Percentiles rank a stretch among this genome's conserved stretches.
Evolutionary conservation across 176 grass and related monocot genomes (phyloP).

Genomic region (maize (Zea mays)): Zm-B73-REFERENCE-NAM-5.0 NC_050096.1:24894501-24895000

Average conservation of each 20-base stretch:
- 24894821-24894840: neutral
- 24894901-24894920: neutral
- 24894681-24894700: neutral
- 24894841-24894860: conserved; percentile 35
- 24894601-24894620: neutral
- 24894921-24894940: neutral
- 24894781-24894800: neutral
- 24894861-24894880: conserved; percentile 63
- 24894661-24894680: neutral
- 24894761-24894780: neutral
- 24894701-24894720: conserved; percentile 12
- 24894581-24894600: neutral
- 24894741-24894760: neutral
- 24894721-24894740: conserved; percentile 80
- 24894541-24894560: neutral
- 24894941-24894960: neutral
- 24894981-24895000: conserved; percentile 61
- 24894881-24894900: conserved; percentile 50
- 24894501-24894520: neutral
- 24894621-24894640: conserved; percentile 12
- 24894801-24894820: neutral
- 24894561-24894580: neutral
- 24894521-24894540: neutral
- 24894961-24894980: conserved; percentile 17
- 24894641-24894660: neutral